Evolutionary conservation across 306 rosid genomes (phyloP), one percentile per base, ranked within the genome.

Genomic region (Lathyrus aphaca): DNA sequence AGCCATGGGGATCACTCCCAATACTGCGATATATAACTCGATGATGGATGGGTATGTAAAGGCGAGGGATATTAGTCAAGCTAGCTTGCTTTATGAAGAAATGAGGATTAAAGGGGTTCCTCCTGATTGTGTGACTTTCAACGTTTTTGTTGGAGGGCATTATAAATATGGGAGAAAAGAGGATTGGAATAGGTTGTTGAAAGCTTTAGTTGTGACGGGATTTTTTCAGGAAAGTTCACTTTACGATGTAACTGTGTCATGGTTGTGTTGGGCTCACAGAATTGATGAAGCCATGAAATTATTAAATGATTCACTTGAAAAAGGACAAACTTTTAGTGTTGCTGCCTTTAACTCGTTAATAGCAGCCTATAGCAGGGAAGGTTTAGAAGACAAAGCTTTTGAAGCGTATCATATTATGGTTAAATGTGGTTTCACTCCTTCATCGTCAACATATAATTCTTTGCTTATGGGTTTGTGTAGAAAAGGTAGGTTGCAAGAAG

Each of bases 391-490:
- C 71, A 46, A 66, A 46, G 71, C 58, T 46, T 66, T 66, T 48
- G 71, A 66, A 46, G 58, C 29, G 44, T 66, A 66, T 46, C 71
- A 46, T 66, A 66, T 46, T 16, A 46, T 66, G 71, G 59, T 46
- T 48, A 66, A 66, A 29, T 66, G 71, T 21, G 71, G 71, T 10
- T 66, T 46, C 17, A 46, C 44, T 66, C 71, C 71, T 46, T 66
- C 71, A 11, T 48, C 71, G 4, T 66, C 71, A 15, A 66, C 71
- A 1, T 46, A 27, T 49, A 66, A 66, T 30, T 66, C 58, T 46
- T 49, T 66, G 71, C 71, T 66, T 66, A 66, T 66, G 71, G 59
- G 71, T 66, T 48, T 66, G 58, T 66, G 59, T 66, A 66, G 58
- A 44, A 66, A 66, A 48, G 71, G 71, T 45, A 46, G 30, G 59